Conservation (phyloP, 345 rosid species). For the Trapa incisa region DNA sequence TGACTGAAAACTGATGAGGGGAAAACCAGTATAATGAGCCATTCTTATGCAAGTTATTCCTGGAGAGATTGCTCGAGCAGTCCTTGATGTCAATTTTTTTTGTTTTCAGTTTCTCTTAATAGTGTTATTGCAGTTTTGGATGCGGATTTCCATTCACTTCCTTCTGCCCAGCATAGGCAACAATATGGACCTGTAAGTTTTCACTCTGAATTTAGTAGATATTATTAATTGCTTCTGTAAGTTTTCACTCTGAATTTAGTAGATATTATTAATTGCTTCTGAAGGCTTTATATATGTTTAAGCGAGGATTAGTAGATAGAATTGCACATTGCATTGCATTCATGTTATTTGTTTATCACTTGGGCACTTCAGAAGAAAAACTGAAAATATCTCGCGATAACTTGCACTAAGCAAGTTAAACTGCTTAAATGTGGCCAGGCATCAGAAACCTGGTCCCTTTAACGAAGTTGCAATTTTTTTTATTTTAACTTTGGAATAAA, state of each 20-base stretch:
- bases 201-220: background rate
- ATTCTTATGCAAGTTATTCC: background rate
- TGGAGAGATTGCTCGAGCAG: background rate
- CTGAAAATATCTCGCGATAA: background rate
- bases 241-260: background rate
- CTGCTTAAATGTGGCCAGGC: background rate
- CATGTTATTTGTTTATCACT: background rate
- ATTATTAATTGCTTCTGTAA: background rate
- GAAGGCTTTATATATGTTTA: background rate
- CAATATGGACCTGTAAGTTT: constrained; percentile 95
- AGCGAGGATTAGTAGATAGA: background rate
- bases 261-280: background rate
- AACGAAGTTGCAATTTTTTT: too few relatives aligned
- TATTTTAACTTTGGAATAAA: too few relatives aligned
- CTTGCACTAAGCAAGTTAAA: background rate
- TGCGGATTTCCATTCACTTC: constrained; percentile 96
- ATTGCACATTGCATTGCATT: background rate
- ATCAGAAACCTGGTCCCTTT: too few relatives aligned
- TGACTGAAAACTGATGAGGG: background rate
- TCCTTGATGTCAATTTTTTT: constrained; percentile 4
- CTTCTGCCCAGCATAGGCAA: constrained; percentile 86
- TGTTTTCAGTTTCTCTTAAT: constrained; percentile 75
- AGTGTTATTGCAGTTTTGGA: constrained; percentile 98
- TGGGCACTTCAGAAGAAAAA: background rate
- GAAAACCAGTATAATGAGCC: background rate